Evolutionary conservation across 1,284 basidiomycete species (phyloP), one percentile per base, ranked within the genome.

Genomic region (Hymenochaete sp.): DNA sequence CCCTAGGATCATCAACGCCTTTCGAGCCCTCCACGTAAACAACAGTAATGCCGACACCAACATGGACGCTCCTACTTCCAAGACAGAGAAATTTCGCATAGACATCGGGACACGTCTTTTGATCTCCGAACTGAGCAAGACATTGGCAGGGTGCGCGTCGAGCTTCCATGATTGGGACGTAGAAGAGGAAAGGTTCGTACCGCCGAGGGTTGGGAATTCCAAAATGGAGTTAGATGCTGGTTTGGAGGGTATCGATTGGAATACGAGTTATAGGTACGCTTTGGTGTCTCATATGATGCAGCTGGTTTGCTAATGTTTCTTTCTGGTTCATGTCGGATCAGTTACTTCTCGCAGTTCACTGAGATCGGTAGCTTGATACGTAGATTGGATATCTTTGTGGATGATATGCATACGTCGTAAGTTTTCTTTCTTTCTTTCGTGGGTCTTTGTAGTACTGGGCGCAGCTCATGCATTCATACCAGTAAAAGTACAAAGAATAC

Each of bases 81-180:
- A 42, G 57, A 66, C 1, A 42, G 52, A 3, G 57, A 58, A 5
- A 64, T 62, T 14, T 55, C 67, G 13, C 57, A n/a, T 71, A 32
- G 71, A 73, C 54, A 58, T 76, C 10, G 59, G 64, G 3, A 63
- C 71, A 42, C 49, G 55, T 10, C 71, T 78, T 16, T 57, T 84
- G 8, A 59, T 80, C 16, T 51, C 59, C 14, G 72, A 70, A 3
- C 65, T 88, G 18, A 68, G 68, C 45, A 64, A 69, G 57, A 73
- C 71, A 3, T 64, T 79, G 6, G 64, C 78, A 22, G 84, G 84
- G 22, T 70, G 72, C 3, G 80, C 84, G 1, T 87, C 85, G 8
- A 54, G 64, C 3, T 60, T 82, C 25, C 72, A 81, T 55, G 60
- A 61, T 4, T 88, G 84, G 84, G 68, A 84, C 56, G 31, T 59